These are phyloP conservation scores for Saussurea involucrata DNA, from an alignment of 129 eudicot species.

Conservation along the genomic window DNA sequence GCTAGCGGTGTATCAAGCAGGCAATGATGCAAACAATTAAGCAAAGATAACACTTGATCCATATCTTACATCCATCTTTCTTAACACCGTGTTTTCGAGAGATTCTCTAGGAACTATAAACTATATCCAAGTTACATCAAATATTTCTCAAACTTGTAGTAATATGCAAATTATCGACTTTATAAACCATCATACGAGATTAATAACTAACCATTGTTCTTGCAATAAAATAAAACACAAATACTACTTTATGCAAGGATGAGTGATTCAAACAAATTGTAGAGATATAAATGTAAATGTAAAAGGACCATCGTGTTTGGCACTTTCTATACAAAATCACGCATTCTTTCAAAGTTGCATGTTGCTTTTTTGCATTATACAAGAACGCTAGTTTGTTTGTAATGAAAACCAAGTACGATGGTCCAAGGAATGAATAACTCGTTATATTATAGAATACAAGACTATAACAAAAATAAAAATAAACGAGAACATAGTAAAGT, in stretches of 20 bases:
- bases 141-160: background rate
- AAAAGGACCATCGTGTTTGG: background rate
- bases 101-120: constrained; percentile 51
- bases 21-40: too few relatives aligned
- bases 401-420: too few relatives aligned
- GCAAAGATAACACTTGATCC: too few relatives aligned
- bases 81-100: too few relatives aligned
- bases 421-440: too few relatives aligned
- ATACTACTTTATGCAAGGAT: background rate
- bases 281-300: background rate
- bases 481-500: constrained; percentile 1
- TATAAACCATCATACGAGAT: background rate
- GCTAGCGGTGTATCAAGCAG: too few relatives aligned
- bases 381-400: background rate
- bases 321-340: background rate
- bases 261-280: background rate
- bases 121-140: background rate
- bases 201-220: background rate
- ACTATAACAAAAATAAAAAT: background rate
- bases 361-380: background rate
- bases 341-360: too few relatives aligned
- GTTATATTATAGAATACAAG: background rate
- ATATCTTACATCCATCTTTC: too few relatives aligned
- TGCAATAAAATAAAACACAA: background rate
- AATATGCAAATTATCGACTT: background rate